Conservation (phyloP, 768 basidiomycete species). For the Austroboletus eburneus region DNA sequence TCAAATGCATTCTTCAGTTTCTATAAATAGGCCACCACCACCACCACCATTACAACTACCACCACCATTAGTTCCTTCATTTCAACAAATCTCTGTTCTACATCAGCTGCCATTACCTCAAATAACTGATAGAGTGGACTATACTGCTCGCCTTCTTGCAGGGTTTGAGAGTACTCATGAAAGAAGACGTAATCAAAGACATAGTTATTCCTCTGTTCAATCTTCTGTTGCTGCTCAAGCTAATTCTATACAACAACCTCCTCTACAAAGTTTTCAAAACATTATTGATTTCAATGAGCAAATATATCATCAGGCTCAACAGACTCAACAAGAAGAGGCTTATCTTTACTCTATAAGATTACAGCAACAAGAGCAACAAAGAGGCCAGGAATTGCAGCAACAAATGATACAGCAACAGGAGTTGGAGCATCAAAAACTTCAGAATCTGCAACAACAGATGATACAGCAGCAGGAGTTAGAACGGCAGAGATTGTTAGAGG, state of each 20-base stretch:
- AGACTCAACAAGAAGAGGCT: not conserved
- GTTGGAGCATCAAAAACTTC: not conserved
- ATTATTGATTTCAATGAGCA: not conserved
- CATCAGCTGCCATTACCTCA: not conserved
- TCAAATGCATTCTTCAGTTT: no score
- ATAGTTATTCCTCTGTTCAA: not conserved
- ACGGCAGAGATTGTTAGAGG: no score
- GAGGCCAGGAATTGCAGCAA: not conserved
- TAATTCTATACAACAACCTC: no score
- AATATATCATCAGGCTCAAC: not conserved
- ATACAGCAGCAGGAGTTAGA: not conserved
- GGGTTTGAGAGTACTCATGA: not conserved
- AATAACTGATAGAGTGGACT: no score
- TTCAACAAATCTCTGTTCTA: no score
- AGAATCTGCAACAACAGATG: not conserved
- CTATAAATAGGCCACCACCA: no score
- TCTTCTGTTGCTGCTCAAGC: no score
- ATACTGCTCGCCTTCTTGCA: not conserved
- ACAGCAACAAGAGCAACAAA: not conserved
- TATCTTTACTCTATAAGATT: not conserved
- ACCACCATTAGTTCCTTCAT: no score
- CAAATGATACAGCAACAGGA: not conserved
- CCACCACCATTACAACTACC: no score
- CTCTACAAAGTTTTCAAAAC: not conserved
- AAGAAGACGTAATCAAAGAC: not conserved